These are phyloP conservation scores for Aspergillus ochraceoroseus DNA, from an alignment of 2,329 filamentous ascomycete genomes.

Conservation along the genomic window DNA sequence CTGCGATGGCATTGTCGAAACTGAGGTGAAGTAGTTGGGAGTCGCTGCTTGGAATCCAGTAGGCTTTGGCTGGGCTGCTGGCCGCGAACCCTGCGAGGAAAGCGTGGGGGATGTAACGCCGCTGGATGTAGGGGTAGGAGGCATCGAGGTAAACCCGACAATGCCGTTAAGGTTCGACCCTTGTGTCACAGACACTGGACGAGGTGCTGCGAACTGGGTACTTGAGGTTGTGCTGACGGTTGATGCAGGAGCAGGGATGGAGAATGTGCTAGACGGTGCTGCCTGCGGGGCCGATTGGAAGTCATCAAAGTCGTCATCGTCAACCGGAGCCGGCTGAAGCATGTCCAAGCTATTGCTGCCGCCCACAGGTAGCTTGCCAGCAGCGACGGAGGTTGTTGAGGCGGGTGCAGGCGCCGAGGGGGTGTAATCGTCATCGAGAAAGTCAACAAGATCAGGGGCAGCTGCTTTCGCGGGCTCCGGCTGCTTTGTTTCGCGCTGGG, in stretches of 20 bases:
- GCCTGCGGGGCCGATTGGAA: conserved; percentile 75
- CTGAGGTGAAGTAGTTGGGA: conserved; percentile 93
- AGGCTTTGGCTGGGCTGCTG: conserved; percentile 51
- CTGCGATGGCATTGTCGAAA: conserved; percentile 45
- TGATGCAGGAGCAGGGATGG: conserved; percentile 45
- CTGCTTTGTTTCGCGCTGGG: conserved; percentile 54
- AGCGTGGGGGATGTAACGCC: conserved; percentile 56
- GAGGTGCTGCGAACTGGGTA: conserved; percentile 72
- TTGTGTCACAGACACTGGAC: conserved; percentile 78
- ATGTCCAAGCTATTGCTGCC: conserved; percentile 45
- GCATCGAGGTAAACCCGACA: conserved; percentile 73
- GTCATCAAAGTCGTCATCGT: conserved; percentile 89
- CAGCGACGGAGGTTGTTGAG: conserved; percentile 38
- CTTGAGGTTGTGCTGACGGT: conserved; percentile 46
- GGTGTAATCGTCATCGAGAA: conserved; percentile 67
- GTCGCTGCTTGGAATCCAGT: conserved; percentile 67
- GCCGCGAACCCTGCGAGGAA: conserved; percentile 37
- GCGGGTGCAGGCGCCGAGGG: conserved; percentile 20
- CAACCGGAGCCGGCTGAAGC: conserved; percentile 46
- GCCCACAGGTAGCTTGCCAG: conserved; percentile 43
- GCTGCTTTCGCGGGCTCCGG: conserved; percentile 71
- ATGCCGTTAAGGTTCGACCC: conserved; percentile 75
- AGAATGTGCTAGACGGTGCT: conserved; percentile 36
- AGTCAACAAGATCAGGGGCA: conserved; percentile 89
- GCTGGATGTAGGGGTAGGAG: conserved; percentile 59